Base-by-base conservation (phyloP, 2,329 filamentous ascomycete species). In the Alternaria tenuissima region DNA sequence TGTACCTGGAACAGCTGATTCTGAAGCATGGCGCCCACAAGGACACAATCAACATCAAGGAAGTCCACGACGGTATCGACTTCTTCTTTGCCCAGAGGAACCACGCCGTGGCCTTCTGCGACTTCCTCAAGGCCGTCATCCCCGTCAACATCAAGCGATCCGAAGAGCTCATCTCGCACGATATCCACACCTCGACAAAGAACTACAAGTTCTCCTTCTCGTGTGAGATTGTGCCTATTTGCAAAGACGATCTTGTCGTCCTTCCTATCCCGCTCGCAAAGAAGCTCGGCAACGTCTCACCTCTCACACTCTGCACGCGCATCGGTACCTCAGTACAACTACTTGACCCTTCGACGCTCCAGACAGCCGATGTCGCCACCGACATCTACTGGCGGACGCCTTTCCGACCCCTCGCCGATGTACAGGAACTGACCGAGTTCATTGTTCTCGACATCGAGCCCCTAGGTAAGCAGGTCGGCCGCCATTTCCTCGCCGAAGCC, bases 21-120 rank as follows among this genome's bases (percentile, higher is more conserved):
- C 84, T 99, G 70, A 98, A 97, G 84, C 93, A 98, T 78, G 87
- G 88, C 57, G 95, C 94, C 4, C 76, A 78, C 65, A 77, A 88
- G 66, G 94, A 99, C 69, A 95, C 94, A 1, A 94, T 97, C 80
- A 99, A 98, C 79, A 99, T 99, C 81, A 97, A 96, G 78, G 95
- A 99, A 81, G 91, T 92, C 28, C 94, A 94, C 80, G 93, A 97
- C 71, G 95, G 95, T 1, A 89, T 99, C 61, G 95, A 99, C 78
- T 99, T 99, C 79, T 99, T 90, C 85, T 99, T 95, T 75, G 87
- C 92, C 0, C 89, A 91, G 59, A 86, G 92, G 72, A 99, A 97
- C 74, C 91, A 96, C 71, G 94, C 94, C 7, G 93, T 96, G 75
- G 93, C 92, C 73, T 94, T 97, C 77, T 88, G 96, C 62, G 94